These are phyloP conservation scores for Fusarium denticulatum DNA, from an alignment of 2,329 filamentous ascomycete genomes.

Conservation along the genomic window DNA sequence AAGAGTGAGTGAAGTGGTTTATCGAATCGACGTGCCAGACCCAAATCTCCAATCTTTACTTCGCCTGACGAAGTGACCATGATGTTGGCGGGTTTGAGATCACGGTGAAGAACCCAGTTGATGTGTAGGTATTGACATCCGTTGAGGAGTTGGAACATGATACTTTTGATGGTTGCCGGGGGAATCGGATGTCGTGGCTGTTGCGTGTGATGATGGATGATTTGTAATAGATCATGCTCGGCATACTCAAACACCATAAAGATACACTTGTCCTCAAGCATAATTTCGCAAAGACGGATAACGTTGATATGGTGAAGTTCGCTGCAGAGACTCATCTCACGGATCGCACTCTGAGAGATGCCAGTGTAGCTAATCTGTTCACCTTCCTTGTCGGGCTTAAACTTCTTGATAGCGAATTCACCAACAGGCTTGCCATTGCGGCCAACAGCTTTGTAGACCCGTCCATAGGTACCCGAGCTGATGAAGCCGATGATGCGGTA, in stretches of 20 bases:
- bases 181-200: slow-evolving; percentile 89
- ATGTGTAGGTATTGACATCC: slow-evolving; percentile 93
- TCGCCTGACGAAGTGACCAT: slow-evolving; percentile 93
- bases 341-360: slow-evolving; percentile 95
- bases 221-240: slow-evolving; percentile 95
- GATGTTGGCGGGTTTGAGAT: slow-evolving; percentile 98
- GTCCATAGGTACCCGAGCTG: slow-evolving; percentile 95
- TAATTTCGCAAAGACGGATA: slow-evolving; percentile 91
- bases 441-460: slow-evolving; percentile 93
- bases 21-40: slow-evolving; percentile 90
- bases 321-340: slow-evolving; percentile 96
- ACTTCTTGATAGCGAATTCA: slow-evolving; percentile 99
- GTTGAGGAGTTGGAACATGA: slow-evolving; percentile 95
- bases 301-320: slow-evolving; percentile 91
- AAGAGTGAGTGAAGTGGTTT: slow-evolving; percentile 93
- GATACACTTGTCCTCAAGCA: slow-evolving; percentile 98
- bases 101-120: slow-evolving; percentile 97
- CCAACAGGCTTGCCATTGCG: slow-evolving; percentile 63
- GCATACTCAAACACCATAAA: slow-evolving; percentile 99
- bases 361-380: slow-evolving; percentile 95
- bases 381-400: slow-evolving; percentile 98
- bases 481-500: slow-evolving; percentile 99
- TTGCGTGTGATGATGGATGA: slow-evolving; percentile 97
- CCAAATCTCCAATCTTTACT: slow-evolving; percentile 94
- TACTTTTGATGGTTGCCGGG: slow-evolving; percentile 87